phyloP scores from a whole-genome alignment of 345 rosid genomes.

The Carallia brachiata region DNA sequence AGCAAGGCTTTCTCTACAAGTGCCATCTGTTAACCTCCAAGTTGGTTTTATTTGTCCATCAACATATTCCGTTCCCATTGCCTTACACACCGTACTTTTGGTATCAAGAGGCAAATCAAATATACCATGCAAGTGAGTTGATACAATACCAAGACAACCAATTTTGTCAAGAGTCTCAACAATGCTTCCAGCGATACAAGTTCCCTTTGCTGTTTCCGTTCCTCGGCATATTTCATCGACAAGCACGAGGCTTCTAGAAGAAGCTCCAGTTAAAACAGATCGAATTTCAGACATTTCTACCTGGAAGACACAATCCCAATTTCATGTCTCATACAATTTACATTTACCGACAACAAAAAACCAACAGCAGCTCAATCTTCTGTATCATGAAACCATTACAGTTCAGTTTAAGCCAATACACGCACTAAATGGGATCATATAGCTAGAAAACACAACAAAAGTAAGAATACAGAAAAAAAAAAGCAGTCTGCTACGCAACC shows the following conservation, averaged over 20 bases:
- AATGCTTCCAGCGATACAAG: conserved; percentile 95
- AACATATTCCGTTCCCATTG: conserved; percentile 75
- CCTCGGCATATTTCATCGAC: conserved; percentile 96
- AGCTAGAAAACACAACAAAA: too few relatives aligned
- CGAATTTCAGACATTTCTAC: conserved; percentile 97
- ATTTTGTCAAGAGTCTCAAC: conserved; percentile 69
- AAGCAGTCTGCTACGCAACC: too few relatives aligned
- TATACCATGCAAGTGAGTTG: conserved; percentile 93
- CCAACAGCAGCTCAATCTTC: too few relatives aligned
- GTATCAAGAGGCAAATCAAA: conserved; percentile 67
- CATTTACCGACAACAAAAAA: too few relatives aligned
- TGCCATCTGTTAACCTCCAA: conserved; percentile 86
- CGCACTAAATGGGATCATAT: too few relatives aligned
- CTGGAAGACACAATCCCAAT: conserved; percentile 28
- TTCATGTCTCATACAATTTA: too few relatives aligned
- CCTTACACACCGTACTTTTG: conserved; percentile 56
- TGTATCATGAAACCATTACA: too few relatives aligned
- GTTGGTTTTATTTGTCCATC: conserved; percentile 83
- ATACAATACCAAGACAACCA: conserved; percentile 88
- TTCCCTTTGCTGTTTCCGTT: conserved; percentile 94
- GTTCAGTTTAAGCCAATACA: too few relatives aligned
- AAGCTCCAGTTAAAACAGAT: conserved; percentile 60
- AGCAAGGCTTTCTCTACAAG: conserved; percentile 94
- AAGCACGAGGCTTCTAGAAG: conserved; percentile 89
- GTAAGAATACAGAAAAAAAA: too few relatives aligned